These are phyloP conservation scores for Mycena indigotica DNA, from an alignment of 768 basidiomycete genomes.

Conservation along the genomic window DNA sequence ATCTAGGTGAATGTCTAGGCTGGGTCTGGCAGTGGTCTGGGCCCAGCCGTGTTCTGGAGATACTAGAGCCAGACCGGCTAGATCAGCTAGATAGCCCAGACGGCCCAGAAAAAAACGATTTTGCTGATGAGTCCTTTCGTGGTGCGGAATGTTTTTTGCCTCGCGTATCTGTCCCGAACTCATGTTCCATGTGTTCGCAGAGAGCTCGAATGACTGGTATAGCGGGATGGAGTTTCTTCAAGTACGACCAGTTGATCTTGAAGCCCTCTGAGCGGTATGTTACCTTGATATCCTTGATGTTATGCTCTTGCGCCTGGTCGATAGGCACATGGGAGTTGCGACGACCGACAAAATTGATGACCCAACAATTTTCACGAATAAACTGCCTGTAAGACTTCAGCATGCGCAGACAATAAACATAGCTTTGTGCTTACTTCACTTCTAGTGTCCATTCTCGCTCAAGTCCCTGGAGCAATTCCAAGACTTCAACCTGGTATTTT, in stretches of 20 bases:
- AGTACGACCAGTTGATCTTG: slow-evolving; percentile 31
- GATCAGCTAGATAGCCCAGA: background rate
- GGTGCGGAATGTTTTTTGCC: slow-evolving; percentile 30
- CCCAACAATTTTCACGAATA: slow-evolving; percentile 13
- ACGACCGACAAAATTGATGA: slow-evolving; percentile 4
- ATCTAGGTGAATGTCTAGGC: too few relatives aligned
- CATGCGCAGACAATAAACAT: too few relatives aligned
- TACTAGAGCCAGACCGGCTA: background rate
- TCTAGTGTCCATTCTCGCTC: slow-evolving; percentile 28
- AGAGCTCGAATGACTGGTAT: slow-evolving; percentile 31
- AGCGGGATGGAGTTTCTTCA: slow-evolving; percentile 36
- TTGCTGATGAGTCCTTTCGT: background rate
- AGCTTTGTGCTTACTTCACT: background rate
- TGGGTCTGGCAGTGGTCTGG: too few relatives aligned
- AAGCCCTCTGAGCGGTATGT: slow-evolving; percentile 37
- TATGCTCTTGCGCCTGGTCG: slow-evolving; percentile 32
- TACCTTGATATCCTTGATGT: slow-evolving; percentile 40
- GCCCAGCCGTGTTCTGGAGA: background rate
- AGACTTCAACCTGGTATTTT: slow-evolving; percentile 28
- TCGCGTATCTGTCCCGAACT: slow-evolving; percentile 27
- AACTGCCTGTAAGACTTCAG: slow-evolving; percentile 1
- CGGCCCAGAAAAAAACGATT: too few relatives aligned
- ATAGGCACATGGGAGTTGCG: slow-evolving; percentile 3
- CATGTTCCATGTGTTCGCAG: slow-evolving; percentile 27
- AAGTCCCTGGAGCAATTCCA: slow-evolving; percentile 29